Evolutionary conservation across 23 red algal genomes (phyloP).

Genomic region (Agarophyton chilense): DNA sequence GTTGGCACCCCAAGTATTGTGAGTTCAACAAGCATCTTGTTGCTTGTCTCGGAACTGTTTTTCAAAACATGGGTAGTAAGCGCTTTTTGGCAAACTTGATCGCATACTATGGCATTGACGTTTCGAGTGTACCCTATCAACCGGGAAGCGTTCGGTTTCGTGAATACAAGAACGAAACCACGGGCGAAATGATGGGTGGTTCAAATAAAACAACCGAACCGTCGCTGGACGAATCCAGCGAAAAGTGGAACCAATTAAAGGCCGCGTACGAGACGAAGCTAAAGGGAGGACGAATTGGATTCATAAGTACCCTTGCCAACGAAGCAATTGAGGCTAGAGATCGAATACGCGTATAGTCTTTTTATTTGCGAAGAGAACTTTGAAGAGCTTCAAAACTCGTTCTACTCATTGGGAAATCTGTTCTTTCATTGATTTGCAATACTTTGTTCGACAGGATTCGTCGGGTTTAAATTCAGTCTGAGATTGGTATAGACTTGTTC

Average conservation of each 20-base stretch:
- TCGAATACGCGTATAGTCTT: not conserved
- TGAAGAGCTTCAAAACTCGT: too few relatives aligned
- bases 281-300: conserved; percentile 4
- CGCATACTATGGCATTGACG: conserved; percentile 26
- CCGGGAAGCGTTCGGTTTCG: conserved; percentile 20
- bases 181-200: conserved; percentile 25
- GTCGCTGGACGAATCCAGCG: not conserved
- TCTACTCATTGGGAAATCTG: too few relatives aligned
- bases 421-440: too few relatives aligned
- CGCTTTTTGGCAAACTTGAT: conserved; percentile 31
- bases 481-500: too few relatives aligned
- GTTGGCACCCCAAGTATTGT: conserved; percentile 64
- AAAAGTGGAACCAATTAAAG: not conserved
- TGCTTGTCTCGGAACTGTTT: conserved; percentile 50
- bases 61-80: conserved; percentile 56
- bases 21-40: conserved; percentile 28
- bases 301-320: conserved; percentile 29
- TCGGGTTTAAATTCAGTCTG: too few relatives aligned
- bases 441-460: too few relatives aligned
- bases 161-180: conserved; percentile 43
- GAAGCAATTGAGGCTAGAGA: conserved; percentile 31
- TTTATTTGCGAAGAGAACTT: too few relatives aligned
- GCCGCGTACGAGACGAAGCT: not conserved
- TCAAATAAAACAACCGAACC: not conserved
- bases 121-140: not conserved